Evolutionary conservation across 345 rosid species (phyloP).

Genomic region (Noccaea bulbosa): DNA sequence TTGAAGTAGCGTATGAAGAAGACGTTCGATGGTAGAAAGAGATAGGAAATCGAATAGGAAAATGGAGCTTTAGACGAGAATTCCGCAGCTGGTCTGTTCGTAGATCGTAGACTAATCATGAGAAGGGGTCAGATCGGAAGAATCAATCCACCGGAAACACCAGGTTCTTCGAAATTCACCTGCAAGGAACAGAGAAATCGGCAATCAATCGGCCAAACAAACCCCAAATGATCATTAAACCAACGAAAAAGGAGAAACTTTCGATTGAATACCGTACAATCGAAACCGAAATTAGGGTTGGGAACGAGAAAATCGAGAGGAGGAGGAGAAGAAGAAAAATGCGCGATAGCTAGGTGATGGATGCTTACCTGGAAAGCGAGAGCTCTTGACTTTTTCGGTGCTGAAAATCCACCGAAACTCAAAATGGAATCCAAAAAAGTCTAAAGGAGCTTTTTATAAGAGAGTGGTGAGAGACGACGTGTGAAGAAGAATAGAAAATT

Average conservation of each 20-base stretch:
- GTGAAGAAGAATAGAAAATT: constrained; percentile 28
- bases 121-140: constrained; percentile 55
- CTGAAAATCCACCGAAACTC: constrained; percentile 32
- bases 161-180: constrained; percentile 18
- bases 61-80: constrained; percentile 51
- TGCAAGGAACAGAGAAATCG: constrained; percentile 17
- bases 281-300: constrained; percentile 5
- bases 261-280: constrained; percentile 5
- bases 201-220: constrained; percentile 12
- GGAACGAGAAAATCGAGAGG: constrained; percentile 14
- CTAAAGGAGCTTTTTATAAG: background rate
- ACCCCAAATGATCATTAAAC: background rate
- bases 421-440: constrained; percentile 31
- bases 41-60: constrained; percentile 53
- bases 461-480: constrained; percentile 25
- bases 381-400: constrained; percentile 39
- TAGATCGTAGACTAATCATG: constrained; percentile 78
- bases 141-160: constrained; percentile 36
- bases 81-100: constrained; percentile 53
- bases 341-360: constrained; percentile 1
- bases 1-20: constrained; percentile 80
- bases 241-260: background rate
- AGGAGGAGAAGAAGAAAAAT: background rate
- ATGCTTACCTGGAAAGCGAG: constrained; percentile 43
- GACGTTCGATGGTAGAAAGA: constrained; percentile 68